These are phyloP conservation scores for Penicillium verhagenii DNA, from an alignment of 495 filamentous ascomycete genomes.

Conservation along the genomic window DNA sequence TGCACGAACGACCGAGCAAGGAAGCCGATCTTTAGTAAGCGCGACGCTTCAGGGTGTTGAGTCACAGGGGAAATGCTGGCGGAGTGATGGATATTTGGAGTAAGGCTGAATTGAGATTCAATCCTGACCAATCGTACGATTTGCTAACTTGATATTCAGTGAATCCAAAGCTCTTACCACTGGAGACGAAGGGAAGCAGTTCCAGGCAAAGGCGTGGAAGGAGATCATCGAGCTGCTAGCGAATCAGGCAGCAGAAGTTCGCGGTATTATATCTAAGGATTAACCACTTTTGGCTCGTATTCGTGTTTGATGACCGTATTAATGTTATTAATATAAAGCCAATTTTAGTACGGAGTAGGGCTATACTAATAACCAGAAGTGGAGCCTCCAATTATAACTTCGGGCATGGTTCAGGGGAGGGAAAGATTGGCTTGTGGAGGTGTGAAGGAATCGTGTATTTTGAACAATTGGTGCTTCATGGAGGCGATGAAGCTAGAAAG, in stretches of 20 bases:
- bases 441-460: background rate
- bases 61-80: constrained; percentile 52
- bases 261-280: background rate
- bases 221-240: constrained; percentile 39
- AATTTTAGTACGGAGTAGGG: background rate
- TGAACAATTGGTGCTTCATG: background rate
- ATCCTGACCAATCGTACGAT: background rate
- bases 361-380: constrained; percentile 8
- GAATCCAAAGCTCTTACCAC: constrained; percentile 39
- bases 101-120: constrained; percentile 18
- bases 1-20: constrained; percentile 49
- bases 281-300: background rate
- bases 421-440: background rate
- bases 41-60: constrained; percentile 47
- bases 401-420: background rate
- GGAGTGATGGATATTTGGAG: constrained; percentile 45
- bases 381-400: constrained; percentile 2
- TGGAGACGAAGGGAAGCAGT: constrained; percentile 30
- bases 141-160: constrained; percentile 22
- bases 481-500: background rate
- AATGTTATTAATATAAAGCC: background rate
- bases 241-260: constrained; percentile 26
- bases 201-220: constrained; percentile 40
- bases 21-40: constrained; percentile 51
- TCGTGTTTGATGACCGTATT: background rate